Conservation (phyloP, 2,329 filamentous ascomycete genomes). For the Verruconis gallopava region DNA sequence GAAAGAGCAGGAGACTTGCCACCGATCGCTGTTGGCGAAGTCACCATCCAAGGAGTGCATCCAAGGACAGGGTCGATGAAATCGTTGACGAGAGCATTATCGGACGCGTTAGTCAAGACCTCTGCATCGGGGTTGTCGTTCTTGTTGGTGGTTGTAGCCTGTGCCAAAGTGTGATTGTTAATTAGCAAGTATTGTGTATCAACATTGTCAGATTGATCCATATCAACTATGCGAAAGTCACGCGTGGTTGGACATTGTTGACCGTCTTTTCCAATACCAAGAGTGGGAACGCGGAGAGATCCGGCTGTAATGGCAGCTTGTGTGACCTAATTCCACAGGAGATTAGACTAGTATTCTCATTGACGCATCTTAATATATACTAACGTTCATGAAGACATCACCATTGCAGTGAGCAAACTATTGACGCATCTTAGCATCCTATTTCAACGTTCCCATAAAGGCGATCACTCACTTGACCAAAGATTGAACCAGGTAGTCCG, state of each 20-base stretch:
- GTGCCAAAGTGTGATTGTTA: no score
- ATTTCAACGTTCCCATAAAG: not conserved
- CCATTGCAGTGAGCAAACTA: slow-evolving; percentile 1
- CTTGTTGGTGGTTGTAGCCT: no score
- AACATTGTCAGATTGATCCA: no score
- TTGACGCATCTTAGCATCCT: no score
- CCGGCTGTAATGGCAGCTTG: slow-evolving; percentile 1
- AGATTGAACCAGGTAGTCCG: slow-evolving; percentile 2
- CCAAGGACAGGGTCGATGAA: no score
- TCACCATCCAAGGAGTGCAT: no score
- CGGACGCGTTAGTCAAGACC: no score
- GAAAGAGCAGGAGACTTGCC: not conserved
- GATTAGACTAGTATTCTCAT: not conserved
- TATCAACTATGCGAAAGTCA: no score
- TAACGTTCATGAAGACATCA: slow-evolving; percentile 4
- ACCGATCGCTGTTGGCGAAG: not conserved
- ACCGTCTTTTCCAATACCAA: not conserved
- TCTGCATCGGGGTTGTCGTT: no score
- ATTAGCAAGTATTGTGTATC: no score
- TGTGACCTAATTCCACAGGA: not conserved
- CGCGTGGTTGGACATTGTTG: slow-evolving; percentile 1
- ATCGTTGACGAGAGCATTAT: no score
- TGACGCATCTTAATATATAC: no score
- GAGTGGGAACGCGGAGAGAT: not conserved
- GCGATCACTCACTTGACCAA: slow-evolving; percentile 2